These are phyloP conservation scores for Ramaria sp. DNA, from an alignment of 768 basidiomycete genomes.

Conservation along the genomic window DNA sequence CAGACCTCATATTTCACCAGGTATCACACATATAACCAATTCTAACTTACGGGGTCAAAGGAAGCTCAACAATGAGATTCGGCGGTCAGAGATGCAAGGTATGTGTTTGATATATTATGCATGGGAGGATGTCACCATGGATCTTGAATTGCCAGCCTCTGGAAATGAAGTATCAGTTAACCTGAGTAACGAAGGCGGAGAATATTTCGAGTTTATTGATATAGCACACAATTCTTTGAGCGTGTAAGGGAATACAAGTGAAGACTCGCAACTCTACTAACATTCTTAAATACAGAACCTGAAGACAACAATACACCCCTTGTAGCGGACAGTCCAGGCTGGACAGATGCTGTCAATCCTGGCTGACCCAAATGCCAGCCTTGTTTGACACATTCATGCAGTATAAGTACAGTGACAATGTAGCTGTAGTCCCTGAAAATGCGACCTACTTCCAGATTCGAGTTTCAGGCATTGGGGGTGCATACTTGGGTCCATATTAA, in stretches of 20 bases:
- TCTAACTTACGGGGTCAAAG: neutral
- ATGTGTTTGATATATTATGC: too few relatives aligned
- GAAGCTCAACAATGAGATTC: neutral
- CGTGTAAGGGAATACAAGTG: neutral
- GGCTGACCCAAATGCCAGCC: neutral
- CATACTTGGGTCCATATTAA: neutral
- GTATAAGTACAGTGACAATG: neutral
- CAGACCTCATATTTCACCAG: neutral
- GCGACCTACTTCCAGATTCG: neutral
- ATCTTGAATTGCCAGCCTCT: neutral
- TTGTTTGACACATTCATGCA: neutral
- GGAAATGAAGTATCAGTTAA: neutral
- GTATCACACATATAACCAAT: neutral
- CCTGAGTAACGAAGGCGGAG: neutral
- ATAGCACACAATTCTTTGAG: neutral
- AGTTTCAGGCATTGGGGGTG: neutral
- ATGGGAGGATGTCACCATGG: neutral
- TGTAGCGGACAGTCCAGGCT: neutral
- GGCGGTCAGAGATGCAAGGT: neutral
- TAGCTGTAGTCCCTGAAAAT: neutral
- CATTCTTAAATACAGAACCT: neutral
- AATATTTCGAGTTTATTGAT: neutral
- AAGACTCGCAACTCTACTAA: neutral
- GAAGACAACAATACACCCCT: too few relatives aligned
- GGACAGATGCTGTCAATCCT: neutral